Conservation (phyloP, 2,329 filamentous ascomycete genomes). For the Cladosporium oxysporum region DNA sequence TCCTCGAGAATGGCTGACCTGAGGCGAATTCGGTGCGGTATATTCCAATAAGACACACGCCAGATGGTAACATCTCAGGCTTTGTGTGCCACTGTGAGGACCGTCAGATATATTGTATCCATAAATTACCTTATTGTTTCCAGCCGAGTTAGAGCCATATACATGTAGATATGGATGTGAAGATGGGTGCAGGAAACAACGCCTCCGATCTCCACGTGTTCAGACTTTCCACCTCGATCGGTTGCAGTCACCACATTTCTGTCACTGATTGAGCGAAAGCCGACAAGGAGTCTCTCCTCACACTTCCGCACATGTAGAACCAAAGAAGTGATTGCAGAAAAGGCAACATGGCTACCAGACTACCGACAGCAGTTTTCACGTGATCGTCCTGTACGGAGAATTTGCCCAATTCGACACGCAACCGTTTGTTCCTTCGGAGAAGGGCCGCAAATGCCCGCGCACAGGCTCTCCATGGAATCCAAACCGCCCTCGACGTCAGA, state of each 20-base stretch:
- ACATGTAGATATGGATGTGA: neutral
- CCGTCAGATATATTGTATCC: neutral
- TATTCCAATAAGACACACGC: neutral
- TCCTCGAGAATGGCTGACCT: neutral
- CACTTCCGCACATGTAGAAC: neutral
- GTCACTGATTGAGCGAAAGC: neutral
- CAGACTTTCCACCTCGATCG: neutral
- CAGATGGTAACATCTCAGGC: neutral
- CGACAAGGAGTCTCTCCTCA: neutral
- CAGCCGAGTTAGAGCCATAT: neutral
- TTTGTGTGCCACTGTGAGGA: neutral
- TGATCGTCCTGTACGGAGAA: neutral
- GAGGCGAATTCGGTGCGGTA: neutral
- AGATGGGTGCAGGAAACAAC: neutral
- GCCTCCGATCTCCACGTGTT: neutral
- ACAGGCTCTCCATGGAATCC: neutral
- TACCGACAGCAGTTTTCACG: neutral
- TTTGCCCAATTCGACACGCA: neutral
- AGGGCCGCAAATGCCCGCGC: neutral
- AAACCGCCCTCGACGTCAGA: neutral
- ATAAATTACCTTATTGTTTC: neutral
- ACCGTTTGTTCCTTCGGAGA: neutral
- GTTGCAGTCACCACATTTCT: neutral
- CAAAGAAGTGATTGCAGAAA: neutral
- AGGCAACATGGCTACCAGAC: neutral